These are phyloP conservation scores for Coniochaeta prunicola DNA, from an alignment of 2,329 filamentous ascomycete genomes.

Conservation along the genomic window DNA sequence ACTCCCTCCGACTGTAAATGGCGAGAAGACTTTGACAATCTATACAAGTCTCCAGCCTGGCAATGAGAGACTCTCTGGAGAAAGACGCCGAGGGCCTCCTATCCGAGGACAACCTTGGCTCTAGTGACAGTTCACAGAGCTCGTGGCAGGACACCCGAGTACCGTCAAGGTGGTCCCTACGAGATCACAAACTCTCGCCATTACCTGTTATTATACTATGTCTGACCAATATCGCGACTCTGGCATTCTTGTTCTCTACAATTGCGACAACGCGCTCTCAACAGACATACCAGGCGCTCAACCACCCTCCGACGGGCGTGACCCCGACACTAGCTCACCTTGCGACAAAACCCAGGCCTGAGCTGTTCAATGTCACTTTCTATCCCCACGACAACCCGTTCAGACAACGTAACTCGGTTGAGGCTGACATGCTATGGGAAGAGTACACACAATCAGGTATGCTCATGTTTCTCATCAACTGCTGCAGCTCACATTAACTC, in stretches of 20 bases:
- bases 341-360: constrained; percentile 1
- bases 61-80: neutral
- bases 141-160: neutral
- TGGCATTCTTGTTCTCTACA: neutral
- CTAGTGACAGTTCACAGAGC: neutral
- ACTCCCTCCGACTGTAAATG: too few relatives aligned
- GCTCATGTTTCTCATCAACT: neutral
- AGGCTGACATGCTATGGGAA: constrained; percentile 7
- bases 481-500: neutral
- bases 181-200: neutral
- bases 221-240: neutral
- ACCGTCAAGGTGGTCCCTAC: neutral
- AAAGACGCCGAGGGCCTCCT: neutral
- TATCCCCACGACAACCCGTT: constrained; percentile 8
- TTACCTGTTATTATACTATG: neutral
- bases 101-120: neutral
- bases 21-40: too few relatives aligned
- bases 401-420: constrained; percentile 7
- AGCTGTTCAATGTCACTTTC: constrained; percentile 8
- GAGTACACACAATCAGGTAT: constrained; percentile 10
- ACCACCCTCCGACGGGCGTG: constrained; percentile 7
- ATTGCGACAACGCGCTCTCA: neutral
- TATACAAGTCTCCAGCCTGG: too few relatives aligned
- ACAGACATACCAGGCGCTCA: neutral
- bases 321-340: constrained; percentile 3